Base-by-base conservation (phyloP, 73 alveolate species). In the Vitrella brassicaformis region DNA sequence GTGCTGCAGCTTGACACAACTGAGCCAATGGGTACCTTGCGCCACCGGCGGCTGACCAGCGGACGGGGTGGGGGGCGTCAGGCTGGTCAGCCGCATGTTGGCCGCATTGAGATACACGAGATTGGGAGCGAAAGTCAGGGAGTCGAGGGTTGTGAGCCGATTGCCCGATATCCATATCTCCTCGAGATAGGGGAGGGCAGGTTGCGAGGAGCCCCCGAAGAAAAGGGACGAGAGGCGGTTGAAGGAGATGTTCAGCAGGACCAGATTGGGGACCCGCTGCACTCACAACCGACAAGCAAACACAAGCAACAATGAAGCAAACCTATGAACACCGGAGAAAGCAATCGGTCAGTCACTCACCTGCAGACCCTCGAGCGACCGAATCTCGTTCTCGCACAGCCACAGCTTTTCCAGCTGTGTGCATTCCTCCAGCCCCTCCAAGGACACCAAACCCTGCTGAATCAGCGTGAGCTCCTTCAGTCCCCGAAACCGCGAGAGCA, bases 381-480 rank as follows among this genome's bases (percentile, higher is more conserved):
- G 80, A 9, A 88, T 85, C 28, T 78, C 47, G 80, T 88, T 85
- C 46, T 82, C 86, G 56, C 79, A 71, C 19, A 88, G 84, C 85
- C 86, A 81, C 30, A 88, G 74, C 18, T 78, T 78, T 71, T 90
- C 95, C 67, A 92, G 82, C 74, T 85, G 82, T 0, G 80, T 83
- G 30, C 88, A 81, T 32, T 73, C 75, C 19, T 89, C 96, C 27
- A 92, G 75, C 1, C 94, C 95, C 70, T 90, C 95, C n/a, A 92
- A 79, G 73, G 79, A 22, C 29, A n/a, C 18, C 30, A 56, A 4
- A 8, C 27, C 25, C 28, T 56, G 69, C 29, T 56, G 69, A 1
- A 56, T 56, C 29, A 56, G 18, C 9, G 28, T 1, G 28, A 56
- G 56, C 56, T 39, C 14, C 14, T 8, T 14, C 56, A 39, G 56